phyloP scores from a whole-genome alignment of 495 filamentous ascomycete species.

The Bryoglossum gracile region DNA sequence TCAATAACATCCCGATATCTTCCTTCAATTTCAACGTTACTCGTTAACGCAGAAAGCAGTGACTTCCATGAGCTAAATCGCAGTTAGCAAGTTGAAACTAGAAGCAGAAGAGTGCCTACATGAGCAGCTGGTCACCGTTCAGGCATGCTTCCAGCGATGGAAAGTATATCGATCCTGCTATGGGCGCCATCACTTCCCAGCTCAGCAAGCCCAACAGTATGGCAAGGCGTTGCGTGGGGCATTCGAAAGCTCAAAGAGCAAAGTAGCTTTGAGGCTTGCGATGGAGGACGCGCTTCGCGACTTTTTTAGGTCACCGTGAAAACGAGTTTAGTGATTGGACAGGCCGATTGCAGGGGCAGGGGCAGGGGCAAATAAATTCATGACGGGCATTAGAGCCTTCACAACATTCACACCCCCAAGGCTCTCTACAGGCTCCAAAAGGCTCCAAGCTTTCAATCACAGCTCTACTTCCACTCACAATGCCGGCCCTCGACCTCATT shows the following conservation, averaged over 20 bases:
- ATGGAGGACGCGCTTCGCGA: background rate
- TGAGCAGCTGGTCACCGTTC: conserved; percentile 47
- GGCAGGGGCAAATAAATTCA: too few relatives aligned
- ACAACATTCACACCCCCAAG: background rate
- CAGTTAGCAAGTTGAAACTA: conserved; percentile 6
- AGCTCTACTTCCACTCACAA: conserved; percentile 1
- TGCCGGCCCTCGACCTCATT: conserved; percentile 51
- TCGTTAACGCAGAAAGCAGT: conserved; percentile 55
- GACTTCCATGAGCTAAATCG: conserved; percentile 57
- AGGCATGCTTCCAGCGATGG: conserved; percentile 58
- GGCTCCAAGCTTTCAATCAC: too few relatives aligned
- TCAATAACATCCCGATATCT: conserved; percentile 42
- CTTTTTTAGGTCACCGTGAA: too few relatives aligned
- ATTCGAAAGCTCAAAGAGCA: conserved; percentile 9
- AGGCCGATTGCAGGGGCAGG: too few relatives aligned
- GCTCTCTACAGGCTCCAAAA: too few relatives aligned
- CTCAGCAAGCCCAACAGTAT: conserved; percentile 40
- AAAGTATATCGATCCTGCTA: conserved; percentile 48
- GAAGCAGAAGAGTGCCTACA: conserved; percentile 37
- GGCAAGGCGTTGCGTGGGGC: conserved; percentile 16
- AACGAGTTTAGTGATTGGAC: too few relatives aligned
- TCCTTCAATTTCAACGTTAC: background rate
- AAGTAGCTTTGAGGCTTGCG: background rate
- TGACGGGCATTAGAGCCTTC: too few relatives aligned
- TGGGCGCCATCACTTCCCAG: conserved; percentile 62